Percentiles rank a stretch among this genome's conserved stretches.
phyloP scores from a whole-genome alignment of 1,284 basidiomycete genomes.

The Trametes versicolor region DNA sequence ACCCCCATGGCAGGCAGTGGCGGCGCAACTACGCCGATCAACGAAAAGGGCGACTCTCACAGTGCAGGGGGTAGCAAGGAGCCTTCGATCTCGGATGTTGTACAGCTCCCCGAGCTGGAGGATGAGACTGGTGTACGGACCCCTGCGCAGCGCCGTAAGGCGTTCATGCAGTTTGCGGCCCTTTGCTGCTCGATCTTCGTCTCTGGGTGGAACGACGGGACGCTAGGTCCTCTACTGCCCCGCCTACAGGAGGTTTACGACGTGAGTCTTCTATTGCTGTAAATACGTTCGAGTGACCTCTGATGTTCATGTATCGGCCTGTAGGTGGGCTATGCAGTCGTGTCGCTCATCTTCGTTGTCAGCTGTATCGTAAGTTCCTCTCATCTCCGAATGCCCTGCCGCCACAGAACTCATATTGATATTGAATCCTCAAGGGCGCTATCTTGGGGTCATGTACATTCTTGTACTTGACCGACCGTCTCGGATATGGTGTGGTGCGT shows the following conservation, averaged over 20 bases:
- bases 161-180: conserved; percentile 48
- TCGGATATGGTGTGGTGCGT: conserved; percentile 65
- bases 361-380: conserved; percentile 54
- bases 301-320: conserved; percentile 1
- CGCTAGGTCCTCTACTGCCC: conserved; percentile 67
- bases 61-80: conserved; percentile 4
- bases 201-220: conserved; percentile 70
- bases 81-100: background rate
- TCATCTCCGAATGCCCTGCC: conserved; percentile 6
- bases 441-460: conserved; percentile 57
- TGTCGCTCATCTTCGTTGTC: conserved; percentile 66
- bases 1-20: conserved; percentile 2
- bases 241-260: conserved; percentile 62
- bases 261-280: conserved; percentile 45
- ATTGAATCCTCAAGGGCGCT: conserved; percentile 50
- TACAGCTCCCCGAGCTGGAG: conserved; percentile 1
- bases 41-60: conserved; percentile 20
- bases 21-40: background rate
- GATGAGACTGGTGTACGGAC: conserved; percentile 14
- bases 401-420: background rate
- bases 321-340: conserved; percentile 53
- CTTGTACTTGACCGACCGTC: conserved; percentile 56
- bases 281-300: too few species aligned
- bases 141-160: conserved; percentile 31
- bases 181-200: conserved; percentile 55